Conservation (phyloP, 2,329 filamentous ascomycete genomes). For the Aurifilum marmelostoma region DNA sequence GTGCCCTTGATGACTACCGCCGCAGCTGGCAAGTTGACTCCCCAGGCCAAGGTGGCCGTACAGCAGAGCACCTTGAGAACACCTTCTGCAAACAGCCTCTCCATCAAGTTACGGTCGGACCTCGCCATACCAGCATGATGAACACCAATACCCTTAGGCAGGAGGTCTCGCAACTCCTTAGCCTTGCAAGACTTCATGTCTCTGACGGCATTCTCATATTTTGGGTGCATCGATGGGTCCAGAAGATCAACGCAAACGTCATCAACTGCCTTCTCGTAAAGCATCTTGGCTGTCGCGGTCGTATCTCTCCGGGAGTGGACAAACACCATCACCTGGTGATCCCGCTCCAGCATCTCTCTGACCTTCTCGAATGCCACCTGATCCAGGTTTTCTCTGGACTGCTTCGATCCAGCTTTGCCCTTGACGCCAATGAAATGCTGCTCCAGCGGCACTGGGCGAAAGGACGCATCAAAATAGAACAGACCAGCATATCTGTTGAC, state of each 20-base stretch:
- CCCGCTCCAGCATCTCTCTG: slow-evolving; percentile 83
- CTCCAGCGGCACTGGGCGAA: slow-evolving; percentile 92
- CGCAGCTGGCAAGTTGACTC: slow-evolving; percentile 95
- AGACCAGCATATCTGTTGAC: slow-evolving; percentile 91
- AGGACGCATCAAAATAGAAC: slow-evolving; percentile 97
- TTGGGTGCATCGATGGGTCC: slow-evolving; percentile 76
- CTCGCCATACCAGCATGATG: slow-evolving; percentile 97
- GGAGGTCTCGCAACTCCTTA: slow-evolving; percentile 82
- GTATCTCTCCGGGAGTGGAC: slow-evolving; percentile 97
- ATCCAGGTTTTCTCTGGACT: slow-evolving; percentile 88
- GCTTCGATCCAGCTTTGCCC: slow-evolving; percentile 80
- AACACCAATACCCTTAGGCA: slow-evolving; percentile 89
- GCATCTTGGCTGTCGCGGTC: slow-evolving; percentile 79
- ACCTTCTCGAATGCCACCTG: slow-evolving; percentile 91
- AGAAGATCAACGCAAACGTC: slow-evolving; percentile 80
- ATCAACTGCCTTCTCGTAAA: slow-evolving; percentile 85
- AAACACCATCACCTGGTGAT: slow-evolving; percentile 99
- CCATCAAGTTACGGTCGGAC: slow-evolving; percentile 93
- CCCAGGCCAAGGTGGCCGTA: slow-evolving; percentile 97
- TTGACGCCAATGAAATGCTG: slow-evolving; percentile 98
- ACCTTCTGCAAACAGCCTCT: slow-evolving; percentile 85
- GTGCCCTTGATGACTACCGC: slow-evolving; percentile 98
- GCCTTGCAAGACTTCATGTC: slow-evolving; percentile 88
- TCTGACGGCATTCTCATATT: slow-evolving; percentile 76
- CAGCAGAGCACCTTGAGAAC: slow-evolving; percentile 98